Evolutionary conservation across 345 rosid genomes (phyloP).

Genomic region (Ceriops decandra): DNA sequence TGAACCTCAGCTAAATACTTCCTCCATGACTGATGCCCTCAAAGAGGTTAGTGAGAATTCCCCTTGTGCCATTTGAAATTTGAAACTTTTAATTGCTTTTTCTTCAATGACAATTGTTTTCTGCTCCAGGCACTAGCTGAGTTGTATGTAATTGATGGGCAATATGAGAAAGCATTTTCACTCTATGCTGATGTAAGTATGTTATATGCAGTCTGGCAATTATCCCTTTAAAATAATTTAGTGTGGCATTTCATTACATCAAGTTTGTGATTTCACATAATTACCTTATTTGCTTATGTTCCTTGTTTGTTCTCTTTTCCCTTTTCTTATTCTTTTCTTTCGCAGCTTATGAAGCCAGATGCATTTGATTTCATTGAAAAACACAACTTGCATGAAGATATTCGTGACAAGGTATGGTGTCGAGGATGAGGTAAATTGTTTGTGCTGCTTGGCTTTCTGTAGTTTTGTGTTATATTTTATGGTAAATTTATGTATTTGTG

Average conservation of each 20-base stretch:
- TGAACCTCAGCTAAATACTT: slow-evolving; percentile 94
- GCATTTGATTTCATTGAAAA: slow-evolving; percentile 82
- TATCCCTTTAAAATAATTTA: not conserved
- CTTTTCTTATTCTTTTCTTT: slow-evolving; percentile 15
- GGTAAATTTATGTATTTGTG: not conserved
- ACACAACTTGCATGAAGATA: slow-evolving; percentile 72
- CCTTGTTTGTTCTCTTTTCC: slow-evolving; percentile 5
- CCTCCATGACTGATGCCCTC: slow-evolving; percentile 91
- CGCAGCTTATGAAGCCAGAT: slow-evolving; percentile 95
- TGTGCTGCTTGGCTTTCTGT: slow-evolving; percentile 13
- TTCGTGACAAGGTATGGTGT: slow-evolving; percentile 81
- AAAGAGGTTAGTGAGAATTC: slow-evolving; percentile 60
- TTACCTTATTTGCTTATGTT: not conserved
- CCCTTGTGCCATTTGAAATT: slow-evolving; percentile 14
- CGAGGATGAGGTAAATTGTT: slow-evolving; percentile 10
- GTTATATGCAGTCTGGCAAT: not conserved
- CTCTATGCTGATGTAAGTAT: slow-evolving; percentile 94
- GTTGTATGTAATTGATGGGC: slow-evolving; percentile 82
- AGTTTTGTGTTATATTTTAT: not conserved
- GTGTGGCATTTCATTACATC: too few relatives aligned
- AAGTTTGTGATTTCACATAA: too few relatives aligned
- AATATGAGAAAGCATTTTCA: slow-evolving; percentile 80
- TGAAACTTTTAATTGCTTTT: slow-evolving; percentile 17
- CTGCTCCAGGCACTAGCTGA: slow-evolving; percentile 78
- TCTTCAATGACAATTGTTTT: slow-evolving; percentile 23